phyloP scores from a whole-genome alignment of 2,329 filamentous ascomycete species.

The Ophiostoma montium region DNA sequence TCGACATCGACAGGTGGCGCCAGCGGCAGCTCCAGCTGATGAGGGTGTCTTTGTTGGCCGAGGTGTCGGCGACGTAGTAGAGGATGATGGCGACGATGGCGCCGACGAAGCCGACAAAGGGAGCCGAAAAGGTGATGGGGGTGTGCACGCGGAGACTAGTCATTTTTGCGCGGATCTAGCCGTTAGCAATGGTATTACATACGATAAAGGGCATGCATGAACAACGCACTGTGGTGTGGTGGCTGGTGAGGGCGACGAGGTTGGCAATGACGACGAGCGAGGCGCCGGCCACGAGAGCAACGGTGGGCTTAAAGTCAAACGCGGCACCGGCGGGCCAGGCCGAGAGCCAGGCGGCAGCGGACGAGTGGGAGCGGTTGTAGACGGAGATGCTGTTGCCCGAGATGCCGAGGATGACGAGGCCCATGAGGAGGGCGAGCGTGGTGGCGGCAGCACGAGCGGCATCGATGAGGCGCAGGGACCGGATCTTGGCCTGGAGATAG shows the following conservation, averaged over 20 bases:
- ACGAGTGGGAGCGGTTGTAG: constrained; percentile 39
- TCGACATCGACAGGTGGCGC: constrained; percentile 35
- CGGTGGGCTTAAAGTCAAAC: constrained; percentile 42
- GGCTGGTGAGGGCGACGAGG: constrained; percentile 33
- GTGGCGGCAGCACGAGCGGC: constrained; percentile 33
- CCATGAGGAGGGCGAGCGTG: constrained; percentile 33
- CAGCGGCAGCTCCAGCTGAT: constrained; percentile 52
- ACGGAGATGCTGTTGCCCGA: constrained; percentile 39
- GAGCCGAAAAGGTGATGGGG: constrained; percentile 24
- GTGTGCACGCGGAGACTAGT: constrained; percentile 24
- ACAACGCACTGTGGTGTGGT: constrained; percentile 33
- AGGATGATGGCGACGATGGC: constrained; percentile 40
- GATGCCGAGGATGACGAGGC: constrained; percentile 38
- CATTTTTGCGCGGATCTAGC: constrained; percentile 22
- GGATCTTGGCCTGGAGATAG: constrained; percentile 24
- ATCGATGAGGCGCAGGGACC: constrained; percentile 28
- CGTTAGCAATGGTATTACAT: constrained; percentile 12
- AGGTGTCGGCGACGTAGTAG: constrained; percentile 43
- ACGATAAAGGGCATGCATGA: constrained; percentile 28
- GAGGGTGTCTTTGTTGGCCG: constrained; percentile 36
- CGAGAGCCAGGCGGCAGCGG: constrained; percentile 25
- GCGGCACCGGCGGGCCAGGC: constrained; percentile 38
- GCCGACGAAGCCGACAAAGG: constrained; percentile 29
- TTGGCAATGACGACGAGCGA: constrained; percentile 35
- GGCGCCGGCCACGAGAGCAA: constrained; percentile 39